Percentiles rank a stretch among this genome's conserved stretches.
Evolutionary conservation across 495 filamentous ascomycete genomes (phyloP).

Genomic region (Halenospora varia): DNA sequence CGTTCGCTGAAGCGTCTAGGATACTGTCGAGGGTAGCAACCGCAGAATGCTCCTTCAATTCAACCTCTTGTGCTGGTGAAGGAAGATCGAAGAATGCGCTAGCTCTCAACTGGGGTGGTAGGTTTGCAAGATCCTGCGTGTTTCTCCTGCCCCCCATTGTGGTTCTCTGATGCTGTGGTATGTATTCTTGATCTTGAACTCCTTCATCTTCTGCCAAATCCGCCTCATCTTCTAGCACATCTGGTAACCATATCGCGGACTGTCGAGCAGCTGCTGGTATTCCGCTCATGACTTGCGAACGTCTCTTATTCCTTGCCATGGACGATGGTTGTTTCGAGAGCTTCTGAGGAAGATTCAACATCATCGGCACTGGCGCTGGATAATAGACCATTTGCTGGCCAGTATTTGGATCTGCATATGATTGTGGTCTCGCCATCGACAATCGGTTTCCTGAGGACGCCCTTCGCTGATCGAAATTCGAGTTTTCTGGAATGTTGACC

Average conservation of each 20-base stretch:
- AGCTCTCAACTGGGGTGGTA: constrained; percentile 89
- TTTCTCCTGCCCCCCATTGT: constrained; percentile 26
- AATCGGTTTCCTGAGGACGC: constrained; percentile 13
- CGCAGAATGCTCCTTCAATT: constrained; percentile 75
- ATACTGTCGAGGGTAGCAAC: constrained; percentile 90
- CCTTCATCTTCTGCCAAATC: constrained; percentile 13
- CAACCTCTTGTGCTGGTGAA: constrained; percentile 45
- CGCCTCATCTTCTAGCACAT: constrained; percentile 21
- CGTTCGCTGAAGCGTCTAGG: constrained; percentile 86
- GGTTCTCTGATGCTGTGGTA: constrained; percentile 27
- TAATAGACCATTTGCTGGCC: constrained; percentile 87
- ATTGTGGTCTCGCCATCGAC: constrained; percentile 45
- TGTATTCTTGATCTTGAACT: constrained; percentile 16
- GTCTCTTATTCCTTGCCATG: constrained; percentile 60
- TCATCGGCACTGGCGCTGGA: constrained; percentile 88
- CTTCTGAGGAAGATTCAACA: constrained; percentile 87
- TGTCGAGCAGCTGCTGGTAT: constrained; percentile 37
- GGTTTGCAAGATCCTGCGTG: constrained; percentile 27
- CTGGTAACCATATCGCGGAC: constrained; percentile 25
- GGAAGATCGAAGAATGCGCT: constrained; percentile 86
- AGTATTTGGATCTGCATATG: constrained; percentile 59
- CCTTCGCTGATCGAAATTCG: constrained; percentile 5
- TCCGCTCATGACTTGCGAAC: constrained; percentile 55
- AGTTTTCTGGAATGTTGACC: not conserved
- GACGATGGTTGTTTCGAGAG: constrained; percentile 68